Percentiles rank a stretch among this genome's conserved stretches.
Evolutionary conservation across 176 grass and related monocot genomes (phyloP).

Genomic region (Leersia perrieri): DNA sequence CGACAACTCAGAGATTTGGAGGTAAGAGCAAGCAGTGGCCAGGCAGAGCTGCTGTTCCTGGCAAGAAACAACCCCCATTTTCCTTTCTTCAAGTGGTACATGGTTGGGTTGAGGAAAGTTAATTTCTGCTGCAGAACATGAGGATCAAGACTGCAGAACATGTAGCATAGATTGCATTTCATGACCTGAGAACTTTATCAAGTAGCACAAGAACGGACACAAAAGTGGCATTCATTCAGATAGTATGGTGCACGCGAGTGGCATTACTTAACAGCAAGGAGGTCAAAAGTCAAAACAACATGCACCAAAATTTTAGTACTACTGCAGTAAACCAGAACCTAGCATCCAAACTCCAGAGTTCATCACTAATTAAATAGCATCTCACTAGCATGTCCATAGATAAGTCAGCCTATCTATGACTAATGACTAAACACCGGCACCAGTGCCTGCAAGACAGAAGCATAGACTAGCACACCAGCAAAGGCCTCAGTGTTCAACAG

Average conservation of each 20-base stretch:
- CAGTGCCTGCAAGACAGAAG: background rate
- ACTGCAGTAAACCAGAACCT: background rate
- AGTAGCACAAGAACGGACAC: background rate
- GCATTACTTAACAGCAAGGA: background rate
- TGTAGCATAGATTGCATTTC: background rate
- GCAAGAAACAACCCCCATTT: too few species aligned
- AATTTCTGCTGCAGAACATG: too few species aligned
- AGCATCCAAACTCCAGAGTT: background rate
- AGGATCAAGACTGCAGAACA: background rate
- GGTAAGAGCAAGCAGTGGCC: too few species aligned
- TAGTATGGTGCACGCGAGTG: background rate
- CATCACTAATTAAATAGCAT: background rate
- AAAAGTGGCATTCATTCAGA: background rate
- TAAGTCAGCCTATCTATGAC: too few species aligned
- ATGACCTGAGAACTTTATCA: background rate
- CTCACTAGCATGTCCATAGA: background rate
- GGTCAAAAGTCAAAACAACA: background rate
- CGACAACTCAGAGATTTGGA: too few species aligned
- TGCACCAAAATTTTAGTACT: background rate
- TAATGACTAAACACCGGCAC: background rate
- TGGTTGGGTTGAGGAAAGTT: too few species aligned
- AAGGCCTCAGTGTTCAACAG: background rate
- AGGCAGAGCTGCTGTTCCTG: too few species aligned
- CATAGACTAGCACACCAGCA: background rate
- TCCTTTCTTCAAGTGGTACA: too few species aligned